phyloP scores from a whole-genome alignment of 1,284 basidiomycete species.

The Leucoagaricus sp. region DNA sequence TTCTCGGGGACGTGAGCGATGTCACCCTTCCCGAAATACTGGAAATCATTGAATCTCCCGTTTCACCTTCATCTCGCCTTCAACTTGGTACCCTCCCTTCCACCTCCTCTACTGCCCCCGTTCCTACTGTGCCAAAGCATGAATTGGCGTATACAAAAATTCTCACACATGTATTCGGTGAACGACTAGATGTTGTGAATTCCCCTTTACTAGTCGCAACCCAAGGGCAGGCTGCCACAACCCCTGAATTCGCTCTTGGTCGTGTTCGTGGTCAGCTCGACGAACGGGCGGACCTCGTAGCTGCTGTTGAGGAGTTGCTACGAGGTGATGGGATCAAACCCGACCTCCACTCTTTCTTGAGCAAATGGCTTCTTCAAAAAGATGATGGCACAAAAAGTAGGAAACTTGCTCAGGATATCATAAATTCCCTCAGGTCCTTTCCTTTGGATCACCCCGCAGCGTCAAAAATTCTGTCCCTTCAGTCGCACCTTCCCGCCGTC shows the following conservation, averaged over 20 bases:
- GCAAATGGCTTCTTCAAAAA: slow-evolving; percentile 77
- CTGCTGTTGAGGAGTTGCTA: slow-evolving; percentile 62
- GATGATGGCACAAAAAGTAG: slow-evolving; percentile 58
- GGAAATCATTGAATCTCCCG: slow-evolving; percentile 44
- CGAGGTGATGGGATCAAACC: slow-evolving; percentile 47
- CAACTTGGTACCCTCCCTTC: slow-evolving; percentile 42
- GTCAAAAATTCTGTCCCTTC: slow-evolving; percentile 58
- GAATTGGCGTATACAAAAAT: slow-evolving; percentile 93
- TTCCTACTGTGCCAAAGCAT: slow-evolving; percentile 80
- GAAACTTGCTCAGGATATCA: slow-evolving; percentile 61
- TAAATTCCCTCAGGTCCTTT: slow-evolving; percentile 51
- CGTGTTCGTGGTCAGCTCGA: slow-evolving; percentile 84
- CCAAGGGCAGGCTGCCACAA: slow-evolving; percentile 76
- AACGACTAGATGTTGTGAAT: slow-evolving; percentile 88
- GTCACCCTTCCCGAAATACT: slow-evolving; percentile 47
- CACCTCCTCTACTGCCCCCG: slow-evolving; percentile 21
- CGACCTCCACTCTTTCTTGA: slow-evolving; percentile 72
- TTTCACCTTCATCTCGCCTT: slow-evolving; percentile 41
- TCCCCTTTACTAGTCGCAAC: slow-evolving; percentile 71
- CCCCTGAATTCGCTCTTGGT: slow-evolving; percentile 93
- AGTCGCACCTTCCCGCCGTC: slow-evolving; percentile 61
- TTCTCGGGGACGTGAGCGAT: slow-evolving; percentile 53
- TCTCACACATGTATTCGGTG: slow-evolving; percentile 79
- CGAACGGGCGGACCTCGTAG: slow-evolving; percentile 64
- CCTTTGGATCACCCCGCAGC: slow-evolving; percentile 45